Percentiles rank a stretch among this genome's conserved stretches.
phyloP scores from a whole-genome alignment of 1,284 basidiomycete genomes.

The Pseudozyma pruni region DNA sequence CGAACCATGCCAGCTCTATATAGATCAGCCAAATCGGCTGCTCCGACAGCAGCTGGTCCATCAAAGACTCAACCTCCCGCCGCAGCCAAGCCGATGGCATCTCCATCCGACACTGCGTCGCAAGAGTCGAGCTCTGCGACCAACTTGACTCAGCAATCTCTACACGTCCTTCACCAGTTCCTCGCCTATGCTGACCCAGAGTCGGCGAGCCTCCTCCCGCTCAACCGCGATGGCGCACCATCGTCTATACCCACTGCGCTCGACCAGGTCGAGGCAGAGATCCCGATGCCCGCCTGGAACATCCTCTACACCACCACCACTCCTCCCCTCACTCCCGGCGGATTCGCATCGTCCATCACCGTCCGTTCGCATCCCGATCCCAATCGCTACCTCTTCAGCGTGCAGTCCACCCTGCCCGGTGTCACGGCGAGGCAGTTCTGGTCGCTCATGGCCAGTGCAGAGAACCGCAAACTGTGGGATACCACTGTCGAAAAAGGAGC shows the following conservation, averaged over 20 bases:
- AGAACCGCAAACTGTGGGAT: slow-evolving; percentile 59
- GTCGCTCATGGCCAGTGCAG: slow-evolving; percentile 59
- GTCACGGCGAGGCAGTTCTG: slow-evolving; percentile 57
- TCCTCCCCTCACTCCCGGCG: slow-evolving; percentile 14
- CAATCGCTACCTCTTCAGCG: slow-evolving; percentile 52
- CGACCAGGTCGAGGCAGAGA: slow-evolving; percentile 19
- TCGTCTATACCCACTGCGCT: slow-evolving; percentile 17
- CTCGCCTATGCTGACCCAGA: slow-evolving; percentile 42
- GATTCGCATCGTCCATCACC: slow-evolving; percentile 47
- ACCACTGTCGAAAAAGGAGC: slow-evolving; percentile 42
- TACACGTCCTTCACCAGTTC: slow-evolving; percentile 42
- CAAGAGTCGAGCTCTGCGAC: slow-evolving; percentile 12
- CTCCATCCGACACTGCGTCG: not conserved
- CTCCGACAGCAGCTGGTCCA: slow-evolving; percentile 4
- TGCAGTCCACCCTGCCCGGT: slow-evolving; percentile 50
- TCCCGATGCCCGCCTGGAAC: slow-evolving; percentile 52
- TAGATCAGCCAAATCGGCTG: slow-evolving; percentile 16
- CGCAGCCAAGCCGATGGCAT: not conserved
- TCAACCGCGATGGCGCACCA: slow-evolving; percentile 8
- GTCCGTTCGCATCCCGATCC: slow-evolving; percentile 55
- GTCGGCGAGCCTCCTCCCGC: slow-evolving; percentile 31
- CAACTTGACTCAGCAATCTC: slow-evolving; percentile 33
- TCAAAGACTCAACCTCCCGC: not conserved
- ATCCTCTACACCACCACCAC: slow-evolving; percentile 45
- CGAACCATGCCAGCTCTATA: slow-evolving; percentile 19